These are phyloP conservation scores for Cryptococcus sp. DNA, from an alignment of 1,284 basidiomycete genomes.

Conservation along the genomic window DNA sequence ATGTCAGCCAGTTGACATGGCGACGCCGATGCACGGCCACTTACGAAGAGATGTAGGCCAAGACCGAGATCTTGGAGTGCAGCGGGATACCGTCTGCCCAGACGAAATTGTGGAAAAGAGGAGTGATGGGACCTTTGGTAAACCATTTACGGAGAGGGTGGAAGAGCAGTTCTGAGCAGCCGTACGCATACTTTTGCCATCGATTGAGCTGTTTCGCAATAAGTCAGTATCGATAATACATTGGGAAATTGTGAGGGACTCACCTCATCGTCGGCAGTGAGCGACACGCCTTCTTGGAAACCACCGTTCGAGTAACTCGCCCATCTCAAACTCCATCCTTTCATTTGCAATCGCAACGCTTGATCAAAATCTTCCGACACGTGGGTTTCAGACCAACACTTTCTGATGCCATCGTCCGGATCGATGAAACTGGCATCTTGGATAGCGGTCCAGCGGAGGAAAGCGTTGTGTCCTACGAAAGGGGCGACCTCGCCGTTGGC, in stretches of 20 bases:
- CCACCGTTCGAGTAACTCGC: conserved; percentile 76
- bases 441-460: conserved; percentile 80
- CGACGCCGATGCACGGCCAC: conserved; percentile 1
- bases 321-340: conserved; percentile 76
- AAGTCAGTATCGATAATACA: not conserved
- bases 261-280: conserved; percentile 56
- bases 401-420: conserved; percentile 63
- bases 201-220: conserved; percentile 57
- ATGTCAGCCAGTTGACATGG: not conserved
- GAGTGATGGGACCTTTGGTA: conserved; percentile 71
- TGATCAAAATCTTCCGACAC: conserved; percentile 83
- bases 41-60: conserved; percentile 45
- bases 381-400: conserved; percentile 76
- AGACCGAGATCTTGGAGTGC: conserved; percentile 44
- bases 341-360: conserved; percentile 63
- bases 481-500: conserved; percentile 74
- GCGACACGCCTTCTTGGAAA: conserved; percentile 84
- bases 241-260: not conserved
- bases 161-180: conserved; percentile 71
- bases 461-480: conserved; percentile 86
- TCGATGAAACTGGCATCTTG: conserved; percentile 79
- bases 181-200: conserved; percentile 85
- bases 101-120: conserved; percentile 71
- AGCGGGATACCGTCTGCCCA: conserved; percentile 64
- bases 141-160: conserved; percentile 73